Evolutionary conservation across 2,329 filamentous ascomycete genomes (phyloP).

Genomic region (Penicillium sp.): DNA sequence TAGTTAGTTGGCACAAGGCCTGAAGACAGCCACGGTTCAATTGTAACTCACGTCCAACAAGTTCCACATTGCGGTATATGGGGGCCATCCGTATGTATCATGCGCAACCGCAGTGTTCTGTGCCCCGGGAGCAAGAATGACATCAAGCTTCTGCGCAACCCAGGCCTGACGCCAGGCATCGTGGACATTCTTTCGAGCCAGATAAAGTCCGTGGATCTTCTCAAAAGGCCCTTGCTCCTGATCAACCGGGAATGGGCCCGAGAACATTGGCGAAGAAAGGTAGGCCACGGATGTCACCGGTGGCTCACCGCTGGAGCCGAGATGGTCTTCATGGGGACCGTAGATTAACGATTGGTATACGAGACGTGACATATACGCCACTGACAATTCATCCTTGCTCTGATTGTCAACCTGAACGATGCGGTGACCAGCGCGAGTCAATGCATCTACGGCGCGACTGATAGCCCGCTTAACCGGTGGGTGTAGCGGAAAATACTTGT

Average conservation of each 20-base stretch:
- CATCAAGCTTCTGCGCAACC: slow-evolving; percentile 48
- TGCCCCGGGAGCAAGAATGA: slow-evolving; percentile 50
- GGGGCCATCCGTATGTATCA: slow-evolving; percentile 42
- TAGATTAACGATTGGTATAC: slow-evolving; percentile 43
- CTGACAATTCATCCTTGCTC: slow-evolving; percentile 14
- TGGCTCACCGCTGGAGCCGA: slow-evolving; percentile 46
- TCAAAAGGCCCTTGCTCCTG: slow-evolving; percentile 33
- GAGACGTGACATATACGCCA: slow-evolving; percentile 34
- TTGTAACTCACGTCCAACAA: slow-evolving; percentile 48
- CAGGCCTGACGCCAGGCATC: slow-evolving; percentile 46
- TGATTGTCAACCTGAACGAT: slow-evolving; percentile 43
- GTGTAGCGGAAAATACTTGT: slow-evolving; percentile 50
- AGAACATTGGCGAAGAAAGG: slow-evolving; percentile 21
- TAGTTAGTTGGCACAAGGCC: not conserved
- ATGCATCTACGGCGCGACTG: slow-evolving; percentile 36
- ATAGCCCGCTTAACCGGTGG: slow-evolving; percentile 51
- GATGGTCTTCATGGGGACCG: slow-evolving; percentile 25
- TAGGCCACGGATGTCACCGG: slow-evolving; percentile 41
- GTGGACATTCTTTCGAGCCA: slow-evolving; percentile 34
- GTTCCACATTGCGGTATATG: slow-evolving; percentile 53
- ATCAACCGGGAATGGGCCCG: slow-evolving; percentile 30
- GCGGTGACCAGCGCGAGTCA: slow-evolving; percentile 48
- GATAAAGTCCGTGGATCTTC: slow-evolving; percentile 45
- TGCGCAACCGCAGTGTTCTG: slow-evolving; percentile 53
- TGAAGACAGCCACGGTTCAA: not conserved